Evolutionary conservation across 345 rosid genomes (phyloP).

Genomic region (Microcos paniculata): DNA sequence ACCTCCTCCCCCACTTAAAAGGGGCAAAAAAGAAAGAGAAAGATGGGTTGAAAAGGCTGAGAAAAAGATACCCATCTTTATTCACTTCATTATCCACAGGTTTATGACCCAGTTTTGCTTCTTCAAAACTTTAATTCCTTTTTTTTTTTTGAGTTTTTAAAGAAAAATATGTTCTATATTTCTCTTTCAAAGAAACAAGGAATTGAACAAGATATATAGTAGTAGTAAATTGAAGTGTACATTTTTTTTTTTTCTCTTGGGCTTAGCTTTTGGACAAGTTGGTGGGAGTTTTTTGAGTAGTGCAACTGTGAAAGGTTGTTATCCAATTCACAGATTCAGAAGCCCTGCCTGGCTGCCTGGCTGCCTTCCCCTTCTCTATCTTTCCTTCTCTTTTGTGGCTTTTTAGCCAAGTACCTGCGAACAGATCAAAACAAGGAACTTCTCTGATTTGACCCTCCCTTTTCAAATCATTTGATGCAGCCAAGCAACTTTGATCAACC

Average conservation of each 20-base stretch:
- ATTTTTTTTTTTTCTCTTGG: neutral
- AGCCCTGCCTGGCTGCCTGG: too few relatives aligned
- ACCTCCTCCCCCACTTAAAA: slow-evolving; percentile 46
- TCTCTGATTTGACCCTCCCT: slow-evolving; percentile 44
- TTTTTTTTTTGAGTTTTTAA: neutral
- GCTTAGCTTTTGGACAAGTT: neutral
- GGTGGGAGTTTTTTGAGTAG: neutral
- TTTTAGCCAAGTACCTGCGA: slow-evolving; percentile 38
- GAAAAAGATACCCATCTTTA: slow-evolving; percentile 55
- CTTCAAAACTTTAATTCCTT: neutral
- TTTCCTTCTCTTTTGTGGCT: slow-evolving; percentile 21
- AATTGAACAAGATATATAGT: neutral
- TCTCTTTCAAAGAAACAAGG: neutral
- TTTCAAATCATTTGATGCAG: slow-evolving; percentile 45
- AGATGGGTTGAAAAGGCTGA: slow-evolving; percentile 30
- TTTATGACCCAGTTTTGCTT: neutral
- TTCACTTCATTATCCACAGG: slow-evolving; percentile 38
- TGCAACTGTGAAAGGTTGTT: neutral
- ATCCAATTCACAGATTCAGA: neutral
- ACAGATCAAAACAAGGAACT: slow-evolving; percentile 35
- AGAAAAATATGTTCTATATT: neutral
- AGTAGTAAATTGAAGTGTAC: neutral
- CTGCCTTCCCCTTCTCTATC: neutral
- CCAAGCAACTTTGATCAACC: slow-evolving; percentile 18
- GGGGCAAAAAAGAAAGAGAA: slow-evolving; percentile 30